Percentiles rank a stretch among this genome's conserved stretches.
phyloP scores from a whole-genome alignment of 192 early-diverging fungal genomes.

The Polychytrium aggregatum region DNA sequence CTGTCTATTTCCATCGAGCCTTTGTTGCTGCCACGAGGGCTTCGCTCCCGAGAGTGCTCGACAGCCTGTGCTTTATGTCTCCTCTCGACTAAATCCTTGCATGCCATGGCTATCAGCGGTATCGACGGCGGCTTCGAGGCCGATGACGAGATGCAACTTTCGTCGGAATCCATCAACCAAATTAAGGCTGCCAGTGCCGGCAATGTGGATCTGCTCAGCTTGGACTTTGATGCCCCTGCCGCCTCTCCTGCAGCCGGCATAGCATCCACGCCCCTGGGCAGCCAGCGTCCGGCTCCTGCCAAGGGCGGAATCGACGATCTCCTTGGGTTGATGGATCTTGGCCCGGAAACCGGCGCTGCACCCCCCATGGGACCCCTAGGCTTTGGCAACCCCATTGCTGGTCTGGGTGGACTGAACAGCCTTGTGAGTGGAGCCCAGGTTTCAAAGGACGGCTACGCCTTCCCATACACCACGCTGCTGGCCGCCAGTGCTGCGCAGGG shows the following conservation, averaged over 20 bases:
- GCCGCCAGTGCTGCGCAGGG: constrained; percentile 17
- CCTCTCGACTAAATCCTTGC: no score
- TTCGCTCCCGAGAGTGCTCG: no score
- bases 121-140: no score
- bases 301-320: constrained; percentile 28
- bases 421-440: constrained; percentile 49
- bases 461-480: constrained; percentile 18
- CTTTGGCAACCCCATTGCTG: neutral
- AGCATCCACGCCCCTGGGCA: constrained; percentile 3
- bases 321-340: constrained; percentile 30
- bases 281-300: constrained; percentile 1
- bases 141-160: no score
- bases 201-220: constrained; percentile 59
- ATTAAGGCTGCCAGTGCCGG: constrained; percentile 30
- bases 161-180: no score
- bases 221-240: constrained; percentile 54
- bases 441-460: constrained; percentile 15
- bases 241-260: constrained; percentile 5
- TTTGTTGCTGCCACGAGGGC: no score
- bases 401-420: neutral
- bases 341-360: constrained; percentile 6
- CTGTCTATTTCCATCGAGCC: constrained; percentile 23
- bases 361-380: no score
- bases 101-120: no score
- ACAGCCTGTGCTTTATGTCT: no score